phyloP scores from a whole-genome alignment of 75 land plant genomes.

The Selaginella tamariscina region DNA sequence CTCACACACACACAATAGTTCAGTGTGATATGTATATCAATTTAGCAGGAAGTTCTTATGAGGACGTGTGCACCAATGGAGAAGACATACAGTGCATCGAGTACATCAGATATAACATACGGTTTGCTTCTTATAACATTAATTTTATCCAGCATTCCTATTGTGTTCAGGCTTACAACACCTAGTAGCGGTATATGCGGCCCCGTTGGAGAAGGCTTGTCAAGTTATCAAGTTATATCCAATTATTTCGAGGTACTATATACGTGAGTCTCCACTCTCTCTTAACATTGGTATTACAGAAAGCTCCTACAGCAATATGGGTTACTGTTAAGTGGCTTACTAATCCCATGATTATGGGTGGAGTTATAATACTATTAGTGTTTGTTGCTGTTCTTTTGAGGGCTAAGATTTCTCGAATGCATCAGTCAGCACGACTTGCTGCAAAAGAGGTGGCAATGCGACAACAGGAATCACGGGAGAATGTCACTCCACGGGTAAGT shows the following conservation, averaged over 20 bases:
- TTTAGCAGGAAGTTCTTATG: slow-evolving; percentile 11
- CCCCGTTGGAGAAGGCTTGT: slow-evolving; percentile 12
- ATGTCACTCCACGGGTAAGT: no score
- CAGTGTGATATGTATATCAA: no score
- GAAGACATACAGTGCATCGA: slow-evolving; percentile 32
- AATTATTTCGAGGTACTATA: slow-evolving; percentile 20
- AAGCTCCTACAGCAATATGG: slow-evolving; percentile 14
- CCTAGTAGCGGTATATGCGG: slow-evolving; percentile 23
- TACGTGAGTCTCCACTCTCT: neutral
- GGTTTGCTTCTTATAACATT: slow-evolving; percentile 19
- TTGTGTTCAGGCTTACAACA: neutral
- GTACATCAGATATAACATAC: slow-evolving; percentile 28
- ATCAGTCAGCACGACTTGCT: neutral
- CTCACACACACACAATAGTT: no score
- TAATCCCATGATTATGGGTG: slow-evolving; percentile 16
- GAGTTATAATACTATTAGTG: slow-evolving; percentile 11
- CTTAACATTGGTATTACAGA: slow-evolving; percentile 8
- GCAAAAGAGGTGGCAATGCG: neutral
- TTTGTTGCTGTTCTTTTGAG: slow-evolving; percentile 18
- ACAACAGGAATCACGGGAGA: neutral
- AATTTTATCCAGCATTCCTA: slow-evolving; percentile 20
- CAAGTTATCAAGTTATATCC: slow-evolving; percentile 18
- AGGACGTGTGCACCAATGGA: slow-evolving; percentile 19
- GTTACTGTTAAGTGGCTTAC: slow-evolving; percentile 9
- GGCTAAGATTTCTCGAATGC: slow-evolving; percentile 18